Conservation (phyloP, 306 rosid genomes). For the Lathyrus aphaca region DNA sequence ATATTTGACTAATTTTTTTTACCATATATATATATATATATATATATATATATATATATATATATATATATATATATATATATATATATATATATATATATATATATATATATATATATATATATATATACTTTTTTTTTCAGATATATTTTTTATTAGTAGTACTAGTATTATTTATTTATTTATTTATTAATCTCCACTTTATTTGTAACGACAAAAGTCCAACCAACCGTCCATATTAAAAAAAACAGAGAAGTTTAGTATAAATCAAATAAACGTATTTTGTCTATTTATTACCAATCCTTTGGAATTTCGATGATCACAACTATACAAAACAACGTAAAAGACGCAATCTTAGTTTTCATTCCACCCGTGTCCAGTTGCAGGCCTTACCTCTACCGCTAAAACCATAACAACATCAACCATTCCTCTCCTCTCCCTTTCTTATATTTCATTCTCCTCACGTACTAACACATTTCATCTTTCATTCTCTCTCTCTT, state of each 20-base stretch:
- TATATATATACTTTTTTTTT: too few species aligned
- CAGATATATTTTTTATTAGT: too few species aligned
- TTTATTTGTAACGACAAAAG: neutral
- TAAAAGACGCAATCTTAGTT: neutral
- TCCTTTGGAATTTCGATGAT: neutral
- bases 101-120: too few species aligned
- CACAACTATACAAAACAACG: neutral
- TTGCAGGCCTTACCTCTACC: neutral
- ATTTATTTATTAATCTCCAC: neutral
- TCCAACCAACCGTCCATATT: neutral
- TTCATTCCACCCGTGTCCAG: neutral
- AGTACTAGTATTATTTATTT: too few species aligned
- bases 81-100: too few species aligned
- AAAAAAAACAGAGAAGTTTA: neutral
- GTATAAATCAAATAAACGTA: neutral
- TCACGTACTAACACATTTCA: conserved; percentile 1
- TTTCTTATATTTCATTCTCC: neutral
- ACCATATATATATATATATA: too few species aligned
- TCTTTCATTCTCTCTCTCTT: neutral
- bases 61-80: too few species aligned
- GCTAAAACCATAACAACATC: neutral
- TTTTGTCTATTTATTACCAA: neutral
- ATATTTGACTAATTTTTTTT: too few species aligned
- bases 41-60: too few species aligned
- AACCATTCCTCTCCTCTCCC: neutral